These are phyloP conservation scores for Crepidotus variabilis DNA, from an alignment of 768 basidiomycete species.

Conservation along the genomic window DNA sequence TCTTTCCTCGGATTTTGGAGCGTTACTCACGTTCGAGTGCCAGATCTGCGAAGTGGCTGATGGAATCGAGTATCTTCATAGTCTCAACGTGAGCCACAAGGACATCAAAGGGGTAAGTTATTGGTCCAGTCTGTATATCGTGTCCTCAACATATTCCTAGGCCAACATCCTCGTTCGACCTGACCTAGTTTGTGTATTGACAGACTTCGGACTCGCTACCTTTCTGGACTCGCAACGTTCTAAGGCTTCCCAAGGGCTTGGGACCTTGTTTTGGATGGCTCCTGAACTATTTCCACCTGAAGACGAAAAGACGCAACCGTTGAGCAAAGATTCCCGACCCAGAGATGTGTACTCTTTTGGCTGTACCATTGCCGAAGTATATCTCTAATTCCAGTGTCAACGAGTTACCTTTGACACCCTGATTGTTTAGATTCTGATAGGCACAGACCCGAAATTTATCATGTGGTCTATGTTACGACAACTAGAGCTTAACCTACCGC, in stretches of 20 bases:
- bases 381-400: too few relatives aligned
- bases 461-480: conserved; percentile 8
- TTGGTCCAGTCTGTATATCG: neutral
- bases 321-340: conserved; percentile 4
- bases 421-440: too few relatives aligned
- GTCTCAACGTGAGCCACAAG: conserved; percentile 32
- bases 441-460: neutral
- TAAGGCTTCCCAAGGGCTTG: conserved; percentile 5
- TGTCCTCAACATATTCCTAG: neutral
- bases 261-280: conserved; percentile 16
- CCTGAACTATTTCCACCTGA: conserved; percentile 13
- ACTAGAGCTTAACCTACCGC: conserved; percentile 9
- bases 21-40: neutral
- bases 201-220: conserved; percentile 19
- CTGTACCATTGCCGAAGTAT: conserved; percentile 18
- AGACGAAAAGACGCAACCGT: neutral
- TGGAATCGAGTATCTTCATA: conserved; percentile 35
- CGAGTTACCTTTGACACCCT: too few relatives aligned
- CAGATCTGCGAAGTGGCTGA: conserved; percentile 27
- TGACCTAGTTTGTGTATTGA: conserved; percentile 15
- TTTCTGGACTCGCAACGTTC: conserved; percentile 13
- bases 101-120: conserved; percentile 36
- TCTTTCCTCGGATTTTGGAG: neutral
- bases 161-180: conserved; percentile 18
- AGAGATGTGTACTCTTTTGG: conserved; percentile 19